A percentile compares a stretch with the other conserved stretches of the same genome.
These are phyloP conservation scores for Neocallimastix lanati DNA, from an alignment of 192 early-diverging fungal species.

Conservation along the genomic window DNA sequence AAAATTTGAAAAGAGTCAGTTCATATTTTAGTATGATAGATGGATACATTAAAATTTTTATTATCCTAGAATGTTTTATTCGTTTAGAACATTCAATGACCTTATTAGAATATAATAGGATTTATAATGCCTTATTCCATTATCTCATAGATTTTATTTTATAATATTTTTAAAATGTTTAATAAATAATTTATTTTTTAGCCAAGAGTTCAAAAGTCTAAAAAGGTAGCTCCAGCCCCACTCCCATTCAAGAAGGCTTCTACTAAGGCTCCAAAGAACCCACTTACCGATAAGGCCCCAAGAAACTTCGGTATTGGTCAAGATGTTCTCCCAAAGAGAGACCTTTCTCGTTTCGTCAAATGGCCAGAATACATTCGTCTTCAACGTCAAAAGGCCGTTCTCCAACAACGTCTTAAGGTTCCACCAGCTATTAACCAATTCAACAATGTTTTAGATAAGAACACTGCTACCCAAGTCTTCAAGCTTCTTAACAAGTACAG, in stretches of 20 bases:
- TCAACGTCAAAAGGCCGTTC: slow-evolving; percentile 95
- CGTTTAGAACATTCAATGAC: neutral
- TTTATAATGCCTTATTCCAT: neutral
- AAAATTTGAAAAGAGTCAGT: too few species aligned
- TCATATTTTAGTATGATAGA: too few species aligned
- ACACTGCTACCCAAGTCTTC: slow-evolving; percentile 96
- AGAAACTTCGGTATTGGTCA: slow-evolving; percentile 92
- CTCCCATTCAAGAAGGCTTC: slow-evolving; percentile 8
- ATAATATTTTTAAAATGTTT: neutral
- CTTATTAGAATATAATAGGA: neutral
- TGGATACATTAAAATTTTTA: neutral
- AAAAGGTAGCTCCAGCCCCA: slow-evolving; percentile 88
- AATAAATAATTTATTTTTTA: neutral
- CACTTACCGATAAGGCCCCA: slow-evolving; percentile 83
- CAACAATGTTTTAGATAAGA: slow-evolving; percentile 92
- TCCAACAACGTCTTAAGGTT: slow-evolving; percentile 96
- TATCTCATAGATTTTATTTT: neutral
- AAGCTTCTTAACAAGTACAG: slow-evolving; percentile 98
- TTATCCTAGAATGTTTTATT: neutral
- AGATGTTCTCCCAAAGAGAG: slow-evolving; percentile 87
- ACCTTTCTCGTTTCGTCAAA: slow-evolving; percentile 93
- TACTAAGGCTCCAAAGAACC: slow-evolving; percentile 50
- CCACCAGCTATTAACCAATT: slow-evolving; percentile 99
- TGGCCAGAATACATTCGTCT: slow-evolving; percentile 99
- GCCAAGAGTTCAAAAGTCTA: slow-evolving; percentile 17